phyloP scores from a whole-genome alignment of 2,329 filamentous ascomycete genomes.

The Westerdykella sp. region DNA sequence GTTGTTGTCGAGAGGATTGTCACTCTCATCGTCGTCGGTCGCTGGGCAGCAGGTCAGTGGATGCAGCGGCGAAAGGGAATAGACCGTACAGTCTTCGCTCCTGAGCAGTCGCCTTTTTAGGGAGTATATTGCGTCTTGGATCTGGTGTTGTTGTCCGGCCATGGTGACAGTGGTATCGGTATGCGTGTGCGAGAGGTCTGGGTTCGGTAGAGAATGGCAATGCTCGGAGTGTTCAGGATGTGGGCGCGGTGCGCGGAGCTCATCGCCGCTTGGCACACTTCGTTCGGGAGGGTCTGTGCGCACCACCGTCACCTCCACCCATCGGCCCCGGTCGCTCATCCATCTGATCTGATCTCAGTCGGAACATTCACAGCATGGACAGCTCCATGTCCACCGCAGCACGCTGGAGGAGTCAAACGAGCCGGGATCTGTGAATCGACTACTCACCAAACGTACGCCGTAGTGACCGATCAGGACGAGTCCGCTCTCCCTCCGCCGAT shows the following conservation, averaged over 20 bases:
- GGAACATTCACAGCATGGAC: too few species aligned
- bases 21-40: slow-evolving; percentile 69
- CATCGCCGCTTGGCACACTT: too few species aligned
- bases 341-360: too few species aligned
- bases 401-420: too few species aligned
- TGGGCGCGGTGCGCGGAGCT: not conserved
- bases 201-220: not conserved
- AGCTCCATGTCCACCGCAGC: too few species aligned
- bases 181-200: not conserved
- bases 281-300: too few species aligned
- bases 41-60: slow-evolving; percentile 46
- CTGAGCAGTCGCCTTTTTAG: slow-evolving; percentile 35
- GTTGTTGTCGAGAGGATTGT: slow-evolving; percentile 60
- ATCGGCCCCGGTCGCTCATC: too few species aligned
- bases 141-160: slow-evolving; percentile 38
- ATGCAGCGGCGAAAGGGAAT: not conserved
- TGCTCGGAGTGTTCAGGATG: not conserved
- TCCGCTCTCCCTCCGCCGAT: not conserved
- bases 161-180: slow-evolving; percentile 17
- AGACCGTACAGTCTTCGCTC: slow-evolving; percentile 28
- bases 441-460: too few species aligned
- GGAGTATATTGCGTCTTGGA: slow-evolving; percentile 36
- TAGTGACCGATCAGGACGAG: not conserved
- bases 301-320: too few species aligned
- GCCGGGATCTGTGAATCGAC: too few species aligned